Conservation (phyloP, 176 grass and related monocot genomes). For the Chloris gayana region DNA sequence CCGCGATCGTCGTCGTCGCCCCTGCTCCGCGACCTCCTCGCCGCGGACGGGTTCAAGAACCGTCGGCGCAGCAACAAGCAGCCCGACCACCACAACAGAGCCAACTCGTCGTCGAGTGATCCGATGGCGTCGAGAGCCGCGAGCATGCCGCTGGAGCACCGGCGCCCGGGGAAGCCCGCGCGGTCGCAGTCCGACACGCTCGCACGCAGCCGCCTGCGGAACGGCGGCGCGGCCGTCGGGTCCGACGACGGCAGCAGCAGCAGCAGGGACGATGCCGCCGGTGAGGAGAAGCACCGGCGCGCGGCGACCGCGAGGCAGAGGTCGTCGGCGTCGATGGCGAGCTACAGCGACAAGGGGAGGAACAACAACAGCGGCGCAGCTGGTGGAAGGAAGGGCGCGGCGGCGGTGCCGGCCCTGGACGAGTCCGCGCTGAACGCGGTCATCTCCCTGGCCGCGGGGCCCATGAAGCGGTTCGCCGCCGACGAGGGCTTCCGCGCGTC, state of each 20-base stretch:
- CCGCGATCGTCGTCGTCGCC: conserved; percentile 36
- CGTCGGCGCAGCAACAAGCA: conserved; percentile 20
- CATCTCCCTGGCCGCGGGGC: conserved; percentile 44
- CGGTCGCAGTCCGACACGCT: conserved; percentile 56
- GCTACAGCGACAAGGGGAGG: conserved; percentile 2
- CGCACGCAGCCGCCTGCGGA: conserved; percentile 30
- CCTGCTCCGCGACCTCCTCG: conserved; percentile 52
- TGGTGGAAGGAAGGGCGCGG: not conserved
- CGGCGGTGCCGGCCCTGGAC: conserved; percentile 43
- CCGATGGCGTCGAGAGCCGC: conserved; percentile 14
- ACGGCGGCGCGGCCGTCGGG: not conserved
- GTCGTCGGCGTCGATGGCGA: conserved; percentile 34
- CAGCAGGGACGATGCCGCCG: not conserved
- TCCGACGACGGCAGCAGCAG: not conserved
- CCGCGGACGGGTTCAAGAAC: conserved; percentile 52
- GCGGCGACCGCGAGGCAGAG: not conserved
- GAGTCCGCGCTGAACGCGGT: conserved; percentile 57
- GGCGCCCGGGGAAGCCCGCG: conserved; percentile 29
- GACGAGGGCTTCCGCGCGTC: conserved; percentile 50
- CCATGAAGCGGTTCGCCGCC: conserved; percentile 36
- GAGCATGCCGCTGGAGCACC: conserved; percentile 45
- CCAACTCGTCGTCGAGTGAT: not conserved
- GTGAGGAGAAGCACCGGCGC: not conserved
- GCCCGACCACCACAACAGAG: not conserved
- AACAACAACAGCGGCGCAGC: not conserved